Conservation (phyloP, 805 yeast species). For the Pachysolen tannophilus region DNA sequence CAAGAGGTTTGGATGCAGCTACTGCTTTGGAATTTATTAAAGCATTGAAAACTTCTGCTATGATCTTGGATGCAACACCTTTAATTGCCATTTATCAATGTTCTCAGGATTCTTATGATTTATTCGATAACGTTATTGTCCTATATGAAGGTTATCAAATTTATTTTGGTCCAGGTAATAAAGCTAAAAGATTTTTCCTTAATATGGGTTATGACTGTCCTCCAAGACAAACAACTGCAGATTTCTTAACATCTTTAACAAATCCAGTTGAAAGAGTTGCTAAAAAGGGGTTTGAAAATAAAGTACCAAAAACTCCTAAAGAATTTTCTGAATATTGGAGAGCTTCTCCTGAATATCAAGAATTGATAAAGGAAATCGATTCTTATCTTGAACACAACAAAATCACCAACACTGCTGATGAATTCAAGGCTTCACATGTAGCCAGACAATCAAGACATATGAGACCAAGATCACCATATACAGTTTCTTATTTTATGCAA, state of each 20-base stretch:
- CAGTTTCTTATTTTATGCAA: conserved; percentile 38
- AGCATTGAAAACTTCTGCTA: conserved; percentile 50
- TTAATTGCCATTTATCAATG: conserved; percentile 43
- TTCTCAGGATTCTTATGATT: conserved; percentile 36
- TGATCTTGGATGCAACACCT: conserved; percentile 38
- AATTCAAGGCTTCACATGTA: conserved; percentile 20
- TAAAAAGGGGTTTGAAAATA: conserved; percentile 32
- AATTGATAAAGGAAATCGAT: conserved; percentile 37
- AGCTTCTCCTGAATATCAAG: conserved; percentile 31
- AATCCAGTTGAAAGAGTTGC: conserved; percentile 39
- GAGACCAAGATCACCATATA: conserved; percentile 35
- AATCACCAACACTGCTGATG: conserved; percentile 14
- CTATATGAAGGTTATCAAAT: conserved; percentile 38
- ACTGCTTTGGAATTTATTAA: conserved; percentile 58
- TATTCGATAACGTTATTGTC: conserved; percentile 33
- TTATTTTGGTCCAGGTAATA: conserved; percentile 27
- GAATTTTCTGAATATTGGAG: conserved; percentile 49
- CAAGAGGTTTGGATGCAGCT: conserved; percentile 67
- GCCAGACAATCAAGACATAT: conserved; percentile 35
- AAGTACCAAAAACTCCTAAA: conserved; percentile 42
- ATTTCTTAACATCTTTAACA: conserved; percentile 34
- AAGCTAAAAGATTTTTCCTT: conserved; percentile 31
- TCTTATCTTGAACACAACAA: conserved; percentile 11
- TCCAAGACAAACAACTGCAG: conserved; percentile 39
- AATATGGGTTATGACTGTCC: conserved; percentile 40